Conservation (phyloP, 495 filamentous ascomycete species). For the Tuber calosporum region DNA sequence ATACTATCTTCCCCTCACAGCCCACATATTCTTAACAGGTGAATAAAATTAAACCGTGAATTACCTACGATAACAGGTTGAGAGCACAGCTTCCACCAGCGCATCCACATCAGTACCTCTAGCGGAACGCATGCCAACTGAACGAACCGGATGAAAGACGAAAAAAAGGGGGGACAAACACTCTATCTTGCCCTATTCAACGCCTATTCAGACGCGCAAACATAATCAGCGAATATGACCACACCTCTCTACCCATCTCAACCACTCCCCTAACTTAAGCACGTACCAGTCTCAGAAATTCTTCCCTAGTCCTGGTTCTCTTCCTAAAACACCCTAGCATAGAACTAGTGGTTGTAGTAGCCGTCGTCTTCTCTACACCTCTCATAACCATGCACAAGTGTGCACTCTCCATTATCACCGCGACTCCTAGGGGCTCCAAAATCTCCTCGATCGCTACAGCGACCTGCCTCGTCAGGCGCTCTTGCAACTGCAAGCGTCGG, state of each 20-base stretch:
- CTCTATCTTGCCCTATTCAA: not conserved
- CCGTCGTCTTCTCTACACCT: conserved; percentile 79
- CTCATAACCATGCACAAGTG: conserved; percentile 90
- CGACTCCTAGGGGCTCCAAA: conserved; percentile 82
- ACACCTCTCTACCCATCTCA: not conserved
- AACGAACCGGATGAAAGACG: not conserved
- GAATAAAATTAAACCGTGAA: not conserved
- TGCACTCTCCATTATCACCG: conserved; percentile 90
- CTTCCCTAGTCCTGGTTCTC: conserved; percentile 87
- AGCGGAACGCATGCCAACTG: not conserved
- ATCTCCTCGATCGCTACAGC: conserved; percentile 86
- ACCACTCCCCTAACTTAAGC: not conserved
- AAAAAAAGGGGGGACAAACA: not conserved
- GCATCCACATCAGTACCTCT: not conserved
- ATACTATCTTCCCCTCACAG: not conserved
- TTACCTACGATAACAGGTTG: not conserved
- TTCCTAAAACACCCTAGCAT: conserved; percentile 89
- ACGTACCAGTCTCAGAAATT: conserved; percentile 54
- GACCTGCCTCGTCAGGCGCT: conserved; percentile 89
- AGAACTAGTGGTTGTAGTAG: conserved; percentile 85
- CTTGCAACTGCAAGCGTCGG: conserved; percentile 84
- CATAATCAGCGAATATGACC: not conserved
- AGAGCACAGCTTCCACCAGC: not conserved
- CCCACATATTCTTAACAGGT: not conserved
- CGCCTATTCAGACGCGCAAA: not conserved